A percentile compares a stretch with the other conserved stretches of the same genome.
phyloP scores from a whole-genome alignment of 2,329 filamentous ascomycete species.

The Sarocladiaceae sp. region DNA sequence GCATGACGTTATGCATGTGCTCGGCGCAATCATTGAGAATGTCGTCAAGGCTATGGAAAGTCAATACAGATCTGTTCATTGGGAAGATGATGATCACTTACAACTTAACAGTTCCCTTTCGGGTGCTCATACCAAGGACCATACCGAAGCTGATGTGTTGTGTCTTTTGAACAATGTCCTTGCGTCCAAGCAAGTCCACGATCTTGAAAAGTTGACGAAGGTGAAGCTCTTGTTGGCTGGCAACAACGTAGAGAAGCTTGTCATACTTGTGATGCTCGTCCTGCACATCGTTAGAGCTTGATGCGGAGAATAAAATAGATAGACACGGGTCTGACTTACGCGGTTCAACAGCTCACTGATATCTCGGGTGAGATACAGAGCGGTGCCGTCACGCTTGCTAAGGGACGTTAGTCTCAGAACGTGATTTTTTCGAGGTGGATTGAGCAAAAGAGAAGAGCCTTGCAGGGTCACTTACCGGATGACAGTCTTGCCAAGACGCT shows the following conservation, averaged over 20 bases:
- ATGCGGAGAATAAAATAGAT: background rate
- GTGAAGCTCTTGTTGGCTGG: conserved; percentile 68
- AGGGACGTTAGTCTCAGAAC: background rate
- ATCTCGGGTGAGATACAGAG: conserved; percentile 74
- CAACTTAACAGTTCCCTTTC: conserved; percentile 71
- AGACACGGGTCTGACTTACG: conserved; percentile 14
- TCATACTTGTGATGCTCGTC: conserved; percentile 63
- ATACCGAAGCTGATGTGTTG: conserved; percentile 75
- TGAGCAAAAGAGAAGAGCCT: no score
- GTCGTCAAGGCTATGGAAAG: conserved; percentile 37
- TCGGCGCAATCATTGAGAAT: conserved; percentile 78
- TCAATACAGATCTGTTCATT: background rate
- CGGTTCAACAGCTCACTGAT: conserved; percentile 70
- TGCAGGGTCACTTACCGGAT: conserved; percentile 52
- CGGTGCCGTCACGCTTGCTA: conserved; percentile 66
- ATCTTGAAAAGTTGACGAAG: conserved; percentile 75
- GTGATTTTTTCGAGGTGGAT: no score
- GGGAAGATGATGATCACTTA: conserved; percentile 10
- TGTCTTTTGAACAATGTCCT: conserved; percentile 63
- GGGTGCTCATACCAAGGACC: conserved; percentile 67
- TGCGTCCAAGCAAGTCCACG: conserved; percentile 64
- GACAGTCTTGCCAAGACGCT: conserved; percentile 66
- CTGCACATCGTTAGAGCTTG: conserved; percentile 9
- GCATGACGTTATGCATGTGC: conserved; percentile 98
- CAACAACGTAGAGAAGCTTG: conserved; percentile 77